These are phyloP conservation scores for Phialophora chinensis DNA, from an alignment of 2,329 filamentous ascomycete genomes.

Conservation along the genomic window DNA sequence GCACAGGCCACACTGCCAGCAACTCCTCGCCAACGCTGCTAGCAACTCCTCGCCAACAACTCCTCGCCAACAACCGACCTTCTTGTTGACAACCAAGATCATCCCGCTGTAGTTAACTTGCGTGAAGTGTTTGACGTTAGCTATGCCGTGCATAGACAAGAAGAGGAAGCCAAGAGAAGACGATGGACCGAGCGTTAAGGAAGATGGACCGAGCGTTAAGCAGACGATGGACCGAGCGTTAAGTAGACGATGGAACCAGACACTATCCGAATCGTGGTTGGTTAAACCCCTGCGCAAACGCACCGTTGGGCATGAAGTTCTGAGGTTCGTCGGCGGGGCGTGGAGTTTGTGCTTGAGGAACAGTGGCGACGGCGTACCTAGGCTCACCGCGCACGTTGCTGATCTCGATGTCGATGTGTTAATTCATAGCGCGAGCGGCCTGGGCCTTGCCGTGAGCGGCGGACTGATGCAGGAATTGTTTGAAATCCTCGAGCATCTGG, in stretches of 20 bases:
- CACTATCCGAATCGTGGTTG: conserved; percentile 50
- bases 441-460: conserved; percentile 71
- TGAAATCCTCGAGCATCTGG: conserved; percentile 98
- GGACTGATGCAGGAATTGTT: conserved; percentile 95
- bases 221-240: too few relatives aligned
- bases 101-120: too few relatives aligned
- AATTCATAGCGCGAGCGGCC: conserved; percentile 61
- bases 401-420: conserved; percentile 68
- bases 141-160: too few relatives aligned
- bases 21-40: conserved; percentile 80
- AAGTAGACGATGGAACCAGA: too few relatives aligned
- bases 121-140: too few relatives aligned
- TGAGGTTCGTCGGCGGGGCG: conserved; percentile 61
- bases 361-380: conserved; percentile 49
- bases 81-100: conserved; percentile 96
- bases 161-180: too few relatives aligned
- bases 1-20: conserved; percentile 27
- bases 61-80: conserved; percentile 99
- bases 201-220: too few relatives aligned
- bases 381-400: conserved; percentile 66
- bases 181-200: too few relatives aligned
- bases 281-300: conserved; percentile 48
- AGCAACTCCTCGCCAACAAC: too few relatives aligned
- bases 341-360: conserved; percentile 57
- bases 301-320: conserved; percentile 62